A percentile compares a stretch with the other conserved stretches of the same genome.
Evolutionary conservation across 2,329 filamentous ascomycete genomes (phyloP).

Genomic region (Sarocladium strictum): DNA sequence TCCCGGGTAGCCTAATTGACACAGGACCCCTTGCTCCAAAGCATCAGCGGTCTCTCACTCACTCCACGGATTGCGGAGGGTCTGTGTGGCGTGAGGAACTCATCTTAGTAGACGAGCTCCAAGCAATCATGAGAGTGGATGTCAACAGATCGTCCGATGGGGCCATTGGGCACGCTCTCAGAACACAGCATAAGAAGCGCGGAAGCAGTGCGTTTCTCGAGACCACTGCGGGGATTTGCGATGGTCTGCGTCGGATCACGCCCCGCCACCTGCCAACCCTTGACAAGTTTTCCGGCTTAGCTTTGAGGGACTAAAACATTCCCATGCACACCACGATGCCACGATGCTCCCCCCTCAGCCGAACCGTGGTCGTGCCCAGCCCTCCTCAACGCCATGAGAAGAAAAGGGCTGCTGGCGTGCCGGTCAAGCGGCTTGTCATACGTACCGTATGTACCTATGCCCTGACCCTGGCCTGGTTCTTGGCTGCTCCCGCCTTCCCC

Average conservation of each 20-base stretch:
- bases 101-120: too few relatives aligned
- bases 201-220: neutral
- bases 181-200: neutral
- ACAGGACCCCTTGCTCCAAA: too few relatives aligned
- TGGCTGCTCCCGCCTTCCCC: neutral
- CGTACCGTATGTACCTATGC: too few relatives aligned
- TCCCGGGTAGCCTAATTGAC: too few relatives aligned
- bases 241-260: neutral
- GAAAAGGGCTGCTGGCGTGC: neutral
- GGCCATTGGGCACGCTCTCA: neutral
- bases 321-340: too few relatives aligned
- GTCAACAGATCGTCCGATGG: neutral
- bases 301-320: neutral
- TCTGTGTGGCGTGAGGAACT: too few relatives aligned
- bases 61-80: too few relatives aligned
- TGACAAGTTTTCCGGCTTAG: neutral
- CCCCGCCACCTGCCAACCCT: neutral
- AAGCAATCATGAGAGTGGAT: neutral
- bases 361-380: neutral
- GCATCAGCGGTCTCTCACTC: too few relatives aligned
- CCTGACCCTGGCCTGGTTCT: neutral
- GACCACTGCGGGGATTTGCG: neutral
- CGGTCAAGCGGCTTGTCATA: conserved; percentile 8
- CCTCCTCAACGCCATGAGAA: neutral
- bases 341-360: neutral